Conservation (phyloP, 768 basidiomycete genomes). For the Piloderma croceum region DNA sequence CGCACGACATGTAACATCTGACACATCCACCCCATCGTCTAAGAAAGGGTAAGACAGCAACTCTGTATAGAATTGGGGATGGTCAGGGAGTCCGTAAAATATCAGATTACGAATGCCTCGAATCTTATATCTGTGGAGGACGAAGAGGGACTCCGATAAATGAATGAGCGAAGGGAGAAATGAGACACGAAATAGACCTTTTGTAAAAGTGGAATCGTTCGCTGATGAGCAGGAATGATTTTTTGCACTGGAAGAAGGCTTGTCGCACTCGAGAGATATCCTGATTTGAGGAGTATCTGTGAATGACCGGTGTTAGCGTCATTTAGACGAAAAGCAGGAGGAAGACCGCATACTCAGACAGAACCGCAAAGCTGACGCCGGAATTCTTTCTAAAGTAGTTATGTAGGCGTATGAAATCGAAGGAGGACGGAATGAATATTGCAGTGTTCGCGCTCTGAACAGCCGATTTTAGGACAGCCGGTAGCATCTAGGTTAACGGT, state of each 20-base stretch:
- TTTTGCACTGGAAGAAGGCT: slow-evolving; percentile 85
- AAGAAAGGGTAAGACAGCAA: slow-evolving; percentile 87
- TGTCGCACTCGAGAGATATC: slow-evolving; percentile 93
- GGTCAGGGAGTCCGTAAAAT: slow-evolving; percentile 90
- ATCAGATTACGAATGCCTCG: slow-evolving; percentile 88
- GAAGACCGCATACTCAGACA: slow-evolving; percentile 70
- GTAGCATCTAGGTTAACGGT: slow-evolving; percentile 54
- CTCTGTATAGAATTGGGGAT: slow-evolving; percentile 90
- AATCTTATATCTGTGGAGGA: slow-evolving; percentile 72
- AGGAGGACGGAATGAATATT: slow-evolving; percentile 90
- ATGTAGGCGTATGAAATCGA: slow-evolving; percentile 90
- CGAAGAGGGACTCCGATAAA: background rate
- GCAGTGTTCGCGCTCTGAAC: slow-evolving; percentile 87
- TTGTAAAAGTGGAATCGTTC: slow-evolving; percentile 99
- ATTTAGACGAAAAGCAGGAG: background rate
- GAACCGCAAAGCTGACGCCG: slow-evolving; percentile 68
- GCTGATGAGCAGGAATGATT: slow-evolving; percentile 82
- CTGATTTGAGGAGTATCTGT: slow-evolving; percentile 85
- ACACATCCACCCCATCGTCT: slow-evolving; percentile 79
- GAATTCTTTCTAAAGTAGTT: slow-evolving; percentile 76
- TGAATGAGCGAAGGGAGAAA: background rate
- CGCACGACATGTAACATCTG: slow-evolving; percentile 77
- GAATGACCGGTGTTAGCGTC: slow-evolving; percentile 5
- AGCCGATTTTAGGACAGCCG: slow-evolving; percentile 81
- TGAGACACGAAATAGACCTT: slow-evolving; percentile 38